A percentile compares a stretch with the other conserved stretches of the same genome.
phyloP scores from a whole-genome alignment of 257 asterid genomes.

The Leptodermis oblonga region DNA sequence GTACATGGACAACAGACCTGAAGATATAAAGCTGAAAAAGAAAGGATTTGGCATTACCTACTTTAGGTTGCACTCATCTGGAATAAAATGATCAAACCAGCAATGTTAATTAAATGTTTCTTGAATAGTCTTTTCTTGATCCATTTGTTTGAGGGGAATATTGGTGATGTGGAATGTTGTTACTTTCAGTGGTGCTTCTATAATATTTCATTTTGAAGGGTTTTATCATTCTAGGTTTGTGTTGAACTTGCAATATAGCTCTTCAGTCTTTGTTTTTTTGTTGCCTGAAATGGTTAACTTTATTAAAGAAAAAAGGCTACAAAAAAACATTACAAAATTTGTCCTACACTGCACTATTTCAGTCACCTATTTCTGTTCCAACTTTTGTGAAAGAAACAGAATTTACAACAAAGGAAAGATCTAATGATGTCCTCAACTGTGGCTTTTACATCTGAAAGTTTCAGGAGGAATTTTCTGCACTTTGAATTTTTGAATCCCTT shows the following conservation, averaged over 20 bases:
- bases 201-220: neutral
- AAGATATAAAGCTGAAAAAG: slow-evolving; percentile 30
- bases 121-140: neutral
- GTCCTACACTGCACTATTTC: too few species aligned
- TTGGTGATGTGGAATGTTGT: neutral
- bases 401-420: too few species aligned
- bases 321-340: too few species aligned
- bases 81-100: neutral
- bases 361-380: too few species aligned
- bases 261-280: too few species aligned
- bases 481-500: too few species aligned
- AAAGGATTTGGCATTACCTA: neutral
- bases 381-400: too few species aligned
- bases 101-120: neutral
- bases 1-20: slow-evolving; percentile 77
- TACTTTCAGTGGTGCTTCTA: neutral
- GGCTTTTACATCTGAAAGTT: too few species aligned
- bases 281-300: too few species aligned
- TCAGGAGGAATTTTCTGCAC: too few species aligned
- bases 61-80: neutral
- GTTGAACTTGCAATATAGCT: neutral
- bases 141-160: neutral
- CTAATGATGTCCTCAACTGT: too few species aligned
- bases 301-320: neutral
- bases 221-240: neutral